These are phyloP conservation scores for Physaria fendleri DNA, from an alignment of 345 rosid species.

Conservation along the genomic window DNA sequence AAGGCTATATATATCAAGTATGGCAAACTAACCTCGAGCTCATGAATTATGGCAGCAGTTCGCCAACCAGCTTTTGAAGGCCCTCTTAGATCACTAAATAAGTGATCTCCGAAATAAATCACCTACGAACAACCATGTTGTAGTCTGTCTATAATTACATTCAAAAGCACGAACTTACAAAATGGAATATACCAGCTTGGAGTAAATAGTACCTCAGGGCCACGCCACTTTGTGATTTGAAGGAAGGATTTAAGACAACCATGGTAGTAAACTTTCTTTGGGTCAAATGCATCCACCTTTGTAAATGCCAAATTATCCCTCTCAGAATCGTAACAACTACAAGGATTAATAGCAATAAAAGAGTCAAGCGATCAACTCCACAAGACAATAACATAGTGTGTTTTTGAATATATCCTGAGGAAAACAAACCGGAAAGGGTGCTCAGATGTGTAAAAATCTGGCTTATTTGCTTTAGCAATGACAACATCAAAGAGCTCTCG, in stretches of 20 bases:
- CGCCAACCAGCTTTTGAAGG: constrained; percentile 99
- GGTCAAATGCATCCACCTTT: constrained; percentile 76
- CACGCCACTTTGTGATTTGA: constrained; percentile 90
- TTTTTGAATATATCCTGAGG: not conserved
- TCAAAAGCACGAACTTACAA: not conserved
- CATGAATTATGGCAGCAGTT: constrained; percentile 94
- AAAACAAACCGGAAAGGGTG: constrained; percentile 82
- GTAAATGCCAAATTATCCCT: constrained; percentile 80
- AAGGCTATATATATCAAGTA: not conserved
- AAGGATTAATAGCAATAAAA: constrained; percentile 1
- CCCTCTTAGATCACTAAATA: constrained; percentile 92
- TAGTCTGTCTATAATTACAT: not conserved
- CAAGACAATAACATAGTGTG: not conserved
- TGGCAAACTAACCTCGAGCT: constrained; percentile 61
- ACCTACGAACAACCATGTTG: constrained; percentile 40
- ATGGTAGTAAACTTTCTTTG: constrained; percentile 75
- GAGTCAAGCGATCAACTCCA: not conserved
- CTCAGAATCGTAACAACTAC: constrained; percentile 81
- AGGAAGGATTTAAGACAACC: constrained; percentile 88
- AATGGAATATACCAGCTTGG: not conserved
- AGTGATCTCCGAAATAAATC: constrained; percentile 96
- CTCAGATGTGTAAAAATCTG: constrained; percentile 85
- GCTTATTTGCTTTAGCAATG: constrained; percentile 94
- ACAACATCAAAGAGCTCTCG: constrained; percentile 93
- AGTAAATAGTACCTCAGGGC: constrained; percentile 70